A percentile compares a stretch with the other conserved stretches of the same genome.
These are phyloP conservation scores for Leucosporidium creatinivorum DNA, from an alignment of 768 basidiomycete species.

Conservation along the genomic window DNA sequence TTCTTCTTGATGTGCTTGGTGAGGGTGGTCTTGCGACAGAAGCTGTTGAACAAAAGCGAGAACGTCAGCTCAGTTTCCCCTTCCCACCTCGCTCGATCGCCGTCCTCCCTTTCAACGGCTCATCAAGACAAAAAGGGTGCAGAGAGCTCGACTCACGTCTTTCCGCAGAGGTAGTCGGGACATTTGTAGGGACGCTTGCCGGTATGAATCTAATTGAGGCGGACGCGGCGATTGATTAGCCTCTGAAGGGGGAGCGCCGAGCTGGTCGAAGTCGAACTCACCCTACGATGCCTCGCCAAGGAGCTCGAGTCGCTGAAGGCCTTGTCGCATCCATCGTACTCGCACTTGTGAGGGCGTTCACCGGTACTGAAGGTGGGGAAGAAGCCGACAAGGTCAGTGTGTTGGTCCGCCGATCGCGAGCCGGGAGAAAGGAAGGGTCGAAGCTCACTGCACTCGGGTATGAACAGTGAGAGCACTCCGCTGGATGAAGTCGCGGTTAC, in stretches of 20 bases:
- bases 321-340: slow-evolving; percentile 49
- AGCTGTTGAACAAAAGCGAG: slow-evolving; percentile 11
- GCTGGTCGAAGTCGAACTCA: neutral
- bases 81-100: too few species aligned
- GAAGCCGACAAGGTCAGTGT: neutral
- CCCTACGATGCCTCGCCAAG: slow-evolving; percentile 76
- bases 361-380: slow-evolving; percentile 48
- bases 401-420: neutral
- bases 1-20: slow-evolving; percentile 41
- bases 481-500: slow-evolving; percentile 47
- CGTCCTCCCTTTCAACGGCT: too few species aligned
- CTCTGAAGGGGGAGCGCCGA: neutral
- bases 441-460: slow-evolving; percentile 57
- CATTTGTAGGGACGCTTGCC: slow-evolving; percentile 43
- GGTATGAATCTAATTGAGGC: slow-evolving; percentile 35
- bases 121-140: neutral
- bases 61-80: neutral
- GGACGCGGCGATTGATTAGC: neutral
- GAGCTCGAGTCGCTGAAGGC: slow-evolving; percentile 64
- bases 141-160: slow-evolving; percentile 23
- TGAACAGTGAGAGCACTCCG: slow-evolving; percentile 85
- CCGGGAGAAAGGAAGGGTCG: neutral
- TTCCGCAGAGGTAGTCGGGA: slow-evolving; percentile 34
- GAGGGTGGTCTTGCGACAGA: slow-evolving; percentile 43
- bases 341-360: slow-evolving; percentile 84